phyloP scores from a whole-genome alignment of 2,329 filamentous ascomycete genomes.

The Karstenula rhodostoma region DNA sequence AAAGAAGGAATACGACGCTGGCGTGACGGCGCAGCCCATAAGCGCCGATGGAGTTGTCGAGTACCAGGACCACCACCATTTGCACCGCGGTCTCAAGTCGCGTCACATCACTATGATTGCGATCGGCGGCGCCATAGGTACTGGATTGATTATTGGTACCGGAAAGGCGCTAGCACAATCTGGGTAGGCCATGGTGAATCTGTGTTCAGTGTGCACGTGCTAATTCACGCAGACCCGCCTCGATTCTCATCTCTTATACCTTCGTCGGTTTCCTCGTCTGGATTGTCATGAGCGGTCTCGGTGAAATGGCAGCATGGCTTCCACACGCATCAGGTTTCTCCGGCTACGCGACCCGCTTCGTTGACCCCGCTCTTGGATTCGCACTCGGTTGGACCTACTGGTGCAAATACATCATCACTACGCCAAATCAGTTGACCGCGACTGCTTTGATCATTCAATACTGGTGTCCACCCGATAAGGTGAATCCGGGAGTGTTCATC shows the following conservation, averaged over 20 bases:
- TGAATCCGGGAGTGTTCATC: slow-evolving; percentile 70
- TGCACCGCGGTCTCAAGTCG: slow-evolving; percentile 63
- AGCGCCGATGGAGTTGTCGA: slow-evolving; percentile 36
- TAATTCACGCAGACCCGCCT: slow-evolving; percentile 38
- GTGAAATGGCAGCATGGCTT: slow-evolving; percentile 52
- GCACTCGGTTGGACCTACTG: slow-evolving; percentile 58
- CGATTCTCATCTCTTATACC: slow-evolving; percentile 48
- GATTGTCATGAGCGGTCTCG: slow-evolving; percentile 52
- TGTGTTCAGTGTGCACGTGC: slow-evolving; percentile 1
- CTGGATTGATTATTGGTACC: slow-evolving; percentile 75
- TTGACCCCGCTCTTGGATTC: slow-evolving; percentile 54
- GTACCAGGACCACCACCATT: slow-evolving; percentile 42
- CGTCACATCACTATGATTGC: slow-evolving; percentile 71
- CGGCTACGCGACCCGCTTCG: slow-evolving; percentile 51
- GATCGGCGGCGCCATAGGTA: slow-evolving; percentile 77
- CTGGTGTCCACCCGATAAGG: slow-evolving; percentile 70
- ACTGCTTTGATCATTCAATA: slow-evolving; percentile 76
- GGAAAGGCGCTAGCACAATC: slow-evolving; percentile 60
- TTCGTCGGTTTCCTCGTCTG: slow-evolving; percentile 47
- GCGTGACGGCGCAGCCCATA: slow-evolving; percentile 22
- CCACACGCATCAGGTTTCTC: slow-evolving; percentile 53
- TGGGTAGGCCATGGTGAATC: slow-evolving; percentile 41
- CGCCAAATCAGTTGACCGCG: slow-evolving; percentile 81
- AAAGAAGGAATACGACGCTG: slow-evolving; percentile 34
- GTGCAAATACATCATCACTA: slow-evolving; percentile 82